These are phyloP conservation scores for Trichoderma harzianum DNA, from an alignment of 2,329 filamentous ascomycete genomes.

Conservation along the genomic window DNA sequence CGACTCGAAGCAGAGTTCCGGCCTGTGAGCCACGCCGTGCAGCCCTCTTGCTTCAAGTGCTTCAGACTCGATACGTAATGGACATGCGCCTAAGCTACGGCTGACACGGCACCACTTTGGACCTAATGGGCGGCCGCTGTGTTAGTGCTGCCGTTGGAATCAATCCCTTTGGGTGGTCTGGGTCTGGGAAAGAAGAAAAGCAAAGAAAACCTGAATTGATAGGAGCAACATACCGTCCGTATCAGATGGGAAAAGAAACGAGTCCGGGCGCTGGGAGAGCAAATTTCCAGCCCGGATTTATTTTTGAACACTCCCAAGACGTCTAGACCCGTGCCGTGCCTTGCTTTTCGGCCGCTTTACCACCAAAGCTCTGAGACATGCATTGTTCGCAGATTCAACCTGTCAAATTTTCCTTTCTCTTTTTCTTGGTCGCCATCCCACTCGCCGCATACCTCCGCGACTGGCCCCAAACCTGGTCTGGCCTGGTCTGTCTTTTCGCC, in stretches of 20 bases:
- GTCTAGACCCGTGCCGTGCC: not conserved
- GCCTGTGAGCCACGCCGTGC: not conserved
- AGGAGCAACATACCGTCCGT: not conserved
- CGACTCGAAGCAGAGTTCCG: not conserved
- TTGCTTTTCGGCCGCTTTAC: not conserved
- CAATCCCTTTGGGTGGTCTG: not conserved
- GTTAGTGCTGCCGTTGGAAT: not conserved
- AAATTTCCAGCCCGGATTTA: not conserved
- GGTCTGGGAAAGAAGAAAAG: not conserved
- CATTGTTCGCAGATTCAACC: constrained; percentile 4
- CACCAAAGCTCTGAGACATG: constrained; percentile 1
- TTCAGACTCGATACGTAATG: not conserved
- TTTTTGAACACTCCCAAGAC: not conserved
- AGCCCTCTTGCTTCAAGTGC: not conserved
- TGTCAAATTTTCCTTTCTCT: not conserved
- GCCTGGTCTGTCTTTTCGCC: not conserved
- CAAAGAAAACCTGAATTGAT: not conserved
- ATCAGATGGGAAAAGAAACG: not conserved
- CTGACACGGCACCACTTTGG: not conserved
- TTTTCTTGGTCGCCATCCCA: not conserved
- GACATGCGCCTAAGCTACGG: not conserved
- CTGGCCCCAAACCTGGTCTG: not conserved
- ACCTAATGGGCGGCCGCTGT: not conserved
- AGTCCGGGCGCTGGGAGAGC: not conserved
- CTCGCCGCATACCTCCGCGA: not conserved